phyloP scores from a whole-genome alignment of 306 rosid genomes.

The Cucurbita argyrosperma region DNA sequence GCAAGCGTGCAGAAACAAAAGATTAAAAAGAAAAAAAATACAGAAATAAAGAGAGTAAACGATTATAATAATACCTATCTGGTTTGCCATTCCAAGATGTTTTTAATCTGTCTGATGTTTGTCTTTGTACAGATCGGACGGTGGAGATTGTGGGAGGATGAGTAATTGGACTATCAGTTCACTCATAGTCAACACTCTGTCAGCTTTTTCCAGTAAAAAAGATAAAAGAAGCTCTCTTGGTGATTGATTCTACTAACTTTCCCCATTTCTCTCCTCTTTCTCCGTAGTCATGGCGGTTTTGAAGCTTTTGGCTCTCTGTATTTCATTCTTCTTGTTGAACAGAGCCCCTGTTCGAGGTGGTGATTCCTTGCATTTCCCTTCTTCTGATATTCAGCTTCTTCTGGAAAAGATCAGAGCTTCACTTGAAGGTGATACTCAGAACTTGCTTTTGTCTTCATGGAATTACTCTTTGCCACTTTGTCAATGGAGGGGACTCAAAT shows the following conservation, averaged over 20 bases:
- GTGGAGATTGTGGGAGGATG: neutral
- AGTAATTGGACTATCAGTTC: conserved; percentile 2
- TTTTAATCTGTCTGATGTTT: conserved; percentile 1
- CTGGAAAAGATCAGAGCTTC: conserved; percentile 53
- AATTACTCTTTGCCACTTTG: conserved; percentile 60
- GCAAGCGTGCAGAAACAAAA: conserved; percentile 3
- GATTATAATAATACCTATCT: neutral
- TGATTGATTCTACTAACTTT: conserved; percentile 2
- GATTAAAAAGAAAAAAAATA: neutral
- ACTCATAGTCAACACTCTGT: conserved; percentile 8
- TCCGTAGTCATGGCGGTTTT: neutral
- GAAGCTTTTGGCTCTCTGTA: conserved; percentile 18
- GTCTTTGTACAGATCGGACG: neutral
- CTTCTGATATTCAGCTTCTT: conserved; percentile 65
- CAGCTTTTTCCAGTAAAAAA: conserved; percentile 6
- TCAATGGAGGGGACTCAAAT: conserved; percentile 94
- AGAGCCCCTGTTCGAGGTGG: neutral
- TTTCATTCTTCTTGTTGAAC: conserved; percentile 16
- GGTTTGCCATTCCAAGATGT: neutral
- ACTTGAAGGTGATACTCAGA: conserved; percentile 53
- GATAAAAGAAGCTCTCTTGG: neutral
- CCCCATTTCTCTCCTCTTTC: conserved; percentile 2
- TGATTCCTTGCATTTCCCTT: conserved; percentile 11
- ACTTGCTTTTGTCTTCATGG: conserved; percentile 73
- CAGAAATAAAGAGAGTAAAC: neutral